Evolutionary conservation across 352 stramenopile species (phyloP), one percentile per base, ranked within the genome.

Genomic region (Blastocystis sp.): DNA sequence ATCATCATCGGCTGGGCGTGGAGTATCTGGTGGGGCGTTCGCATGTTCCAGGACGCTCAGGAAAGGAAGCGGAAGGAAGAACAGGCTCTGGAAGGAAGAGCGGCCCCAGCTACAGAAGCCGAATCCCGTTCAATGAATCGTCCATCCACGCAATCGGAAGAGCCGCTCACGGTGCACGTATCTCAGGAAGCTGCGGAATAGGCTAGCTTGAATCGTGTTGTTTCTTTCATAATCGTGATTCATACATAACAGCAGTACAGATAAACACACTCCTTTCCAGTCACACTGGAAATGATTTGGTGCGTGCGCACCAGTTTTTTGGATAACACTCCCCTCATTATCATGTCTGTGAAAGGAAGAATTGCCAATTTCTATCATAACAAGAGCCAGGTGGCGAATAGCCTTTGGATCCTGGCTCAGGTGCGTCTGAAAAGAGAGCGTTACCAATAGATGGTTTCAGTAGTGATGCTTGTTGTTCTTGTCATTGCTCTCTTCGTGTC

Each of bases 1-100:
- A 78, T 78, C 48, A 78, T 78, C 46, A 78, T 78, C 32, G 67
- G 67, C 27, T 78, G 67, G 67, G 67, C 67, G 16, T 78, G 67
- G 67, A 78, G 67, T 61, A 78, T 78, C 36, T 78, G 67, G 67
- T 78, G 67, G 67, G 67, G 67, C n/a, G 44, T 78, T 11, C 38
- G 67, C 18, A 78, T 78, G 67, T 78, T 56, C 46, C 38, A 48
- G 11, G 67, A 78, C 29, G 67, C 67, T 7, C 42, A 78, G 29
- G 42, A 27, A 9, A 57, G 67, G 36, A 57, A 78, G 32, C 21
- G 21, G n/a, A 56, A 32, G 48, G 42, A 61, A 40, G 42, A 78
- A 59, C 36, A 57, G 42, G 24, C 6, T 6, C n/a, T 38, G 38
- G 54, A 64, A 36, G 21, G 9, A 21, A 54, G 46, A 21, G 21